These are phyloP conservation scores for Globisporangium barbulae DNA, from an alignment of 352 stramenopile genomes.

Conservation along the genomic window DNA sequence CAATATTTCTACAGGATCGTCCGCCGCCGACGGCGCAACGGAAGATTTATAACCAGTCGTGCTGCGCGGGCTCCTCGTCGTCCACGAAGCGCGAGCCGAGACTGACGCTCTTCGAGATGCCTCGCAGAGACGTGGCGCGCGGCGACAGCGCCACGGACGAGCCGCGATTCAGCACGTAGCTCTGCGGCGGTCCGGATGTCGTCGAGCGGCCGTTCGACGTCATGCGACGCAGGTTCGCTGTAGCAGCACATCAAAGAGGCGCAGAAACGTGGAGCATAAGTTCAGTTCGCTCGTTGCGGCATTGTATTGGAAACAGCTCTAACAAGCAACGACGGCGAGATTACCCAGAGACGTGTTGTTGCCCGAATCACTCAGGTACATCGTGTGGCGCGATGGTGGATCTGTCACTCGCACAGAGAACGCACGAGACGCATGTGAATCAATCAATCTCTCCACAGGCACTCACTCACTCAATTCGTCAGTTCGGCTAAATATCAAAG, in stretches of 20 bases:
- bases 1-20: constrained; percentile 16
- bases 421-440: background rate
- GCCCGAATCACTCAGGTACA: constrained; percentile 37
- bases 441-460: background rate
- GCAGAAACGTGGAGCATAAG: constrained; percentile 12
- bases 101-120: constrained; percentile 78
- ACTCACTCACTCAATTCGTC: too few species aligned
- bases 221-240: constrained; percentile 64
- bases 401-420: constrained; percentile 17
- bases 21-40: background rate
- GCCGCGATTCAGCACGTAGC: constrained; percentile 43
- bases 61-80: constrained; percentile 66
- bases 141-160: constrained; percentile 56
- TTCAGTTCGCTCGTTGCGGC: constrained; percentile 20
- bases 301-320: constrained; percentile 20
- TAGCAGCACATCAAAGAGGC: constrained; percentile 18
- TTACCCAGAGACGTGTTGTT: constrained; percentile 34
- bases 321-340: constrained; percentile 19
- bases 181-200: constrained; percentile 30
- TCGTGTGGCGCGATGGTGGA: constrained; percentile 36
- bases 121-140: constrained; percentile 33
- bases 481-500: background rate
- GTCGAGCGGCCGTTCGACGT: constrained; percentile 33
- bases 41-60: constrained; percentile 69
- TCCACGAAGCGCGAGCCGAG: constrained; percentile 47